Evolutionary conservation across 352 stramenopile species (phyloP).

Genomic region (Globisporangium barbulae): DNA sequence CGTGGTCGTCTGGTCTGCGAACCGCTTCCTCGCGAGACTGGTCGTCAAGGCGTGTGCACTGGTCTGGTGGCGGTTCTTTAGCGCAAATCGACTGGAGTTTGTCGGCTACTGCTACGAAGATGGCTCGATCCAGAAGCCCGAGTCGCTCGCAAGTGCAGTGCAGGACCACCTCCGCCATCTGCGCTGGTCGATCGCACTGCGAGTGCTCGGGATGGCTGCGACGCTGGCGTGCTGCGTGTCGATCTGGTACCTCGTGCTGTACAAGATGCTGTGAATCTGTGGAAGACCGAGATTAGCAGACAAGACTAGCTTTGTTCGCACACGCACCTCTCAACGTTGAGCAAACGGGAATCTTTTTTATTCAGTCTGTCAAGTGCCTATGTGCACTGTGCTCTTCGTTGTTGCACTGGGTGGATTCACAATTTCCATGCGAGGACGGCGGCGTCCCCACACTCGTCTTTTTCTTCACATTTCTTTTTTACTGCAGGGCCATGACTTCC

Average conservation of each 20-base stretch:
- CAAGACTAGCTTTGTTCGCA: not conserved
- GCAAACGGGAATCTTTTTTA: not conserved
- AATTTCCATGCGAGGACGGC: not conserved
- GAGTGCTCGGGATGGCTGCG: slow-evolving; percentile 28
- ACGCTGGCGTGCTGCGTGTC: slow-evolving; percentile 13
- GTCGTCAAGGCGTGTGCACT: slow-evolving; percentile 38
- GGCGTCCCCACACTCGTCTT: not conserved
- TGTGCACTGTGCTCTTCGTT: not conserved
- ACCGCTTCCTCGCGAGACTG: slow-evolving; percentile 45
- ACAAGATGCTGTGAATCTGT: slow-evolving; percentile 7
- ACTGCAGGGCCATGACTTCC: slow-evolving; percentile 36
- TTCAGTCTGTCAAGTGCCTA: not conserved
- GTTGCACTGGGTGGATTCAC: not conserved
- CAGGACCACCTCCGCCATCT: slow-evolving; percentile 33
- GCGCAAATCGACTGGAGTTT: slow-evolving; percentile 45
- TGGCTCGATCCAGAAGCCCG: slow-evolving; percentile 33
- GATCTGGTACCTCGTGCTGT: slow-evolving; percentile 11
- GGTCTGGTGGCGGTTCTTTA: slow-evolving; percentile 60
- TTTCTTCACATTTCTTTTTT: slow-evolving; percentile 11
- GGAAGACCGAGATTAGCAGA: not conserved
- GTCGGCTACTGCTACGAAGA: slow-evolving; percentile 52
- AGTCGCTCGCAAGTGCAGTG: slow-evolving; percentile 35
- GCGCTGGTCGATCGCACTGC: slow-evolving; percentile 38
- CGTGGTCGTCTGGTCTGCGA: slow-evolving; percentile 37
- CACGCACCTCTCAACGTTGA: not conserved